Evolutionary conservation across 2,329 filamentous ascomycete genomes (phyloP), one percentile per base, ranked within the genome.

Genomic region (Shiraia bambusicola): DNA sequence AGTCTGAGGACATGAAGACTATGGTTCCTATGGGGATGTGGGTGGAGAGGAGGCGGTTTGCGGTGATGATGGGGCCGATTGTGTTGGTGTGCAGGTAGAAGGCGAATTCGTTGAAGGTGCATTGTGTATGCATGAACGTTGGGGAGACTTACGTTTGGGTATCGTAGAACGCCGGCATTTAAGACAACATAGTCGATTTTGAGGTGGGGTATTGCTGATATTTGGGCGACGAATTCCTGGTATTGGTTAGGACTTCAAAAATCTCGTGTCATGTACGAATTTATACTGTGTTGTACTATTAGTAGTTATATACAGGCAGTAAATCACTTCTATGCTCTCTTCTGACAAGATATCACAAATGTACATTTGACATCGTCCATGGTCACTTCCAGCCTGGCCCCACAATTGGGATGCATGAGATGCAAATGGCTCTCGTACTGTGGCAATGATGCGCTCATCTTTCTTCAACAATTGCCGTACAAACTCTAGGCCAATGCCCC

Each of bases 61-160:
- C 78, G 27, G 72, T 72, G 43, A 81, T 73, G 45, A 81, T 76
- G n/a, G 79, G 79, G 0, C 79, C 78, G 40, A 82, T 77, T 12
- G 77, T 78, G 58, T 81, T 81, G 28, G 77, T 80, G 39, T 78
- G 72, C 4, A 81, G 67, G 50, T 81, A 78, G 45, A 76, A 72
- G 9, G 75, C 70, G 46, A 81, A 80, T 30, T 75, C 69, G 24
- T 73, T 65, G 56, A 77, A 80, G 6, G 76, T 75, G 37, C 76
- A n/a, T n/a, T 79, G 42, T 19, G 27, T 17, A 37, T 34, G 35
- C 27, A 37, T 15, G 8, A 17, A 30, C 16, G 32, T 28, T 42
- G 17, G 15, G 19, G 19, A 22, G 31, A 58, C 72, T 66, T 67
- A 79, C 77, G 68, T 78, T 79, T 3, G 78, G 77, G 63, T 80